A percentile compares a stretch with the other conserved stretches of the same genome.
Conservation (phyloP, 306 rosid genomes). For the Prunus mume region DNA sequence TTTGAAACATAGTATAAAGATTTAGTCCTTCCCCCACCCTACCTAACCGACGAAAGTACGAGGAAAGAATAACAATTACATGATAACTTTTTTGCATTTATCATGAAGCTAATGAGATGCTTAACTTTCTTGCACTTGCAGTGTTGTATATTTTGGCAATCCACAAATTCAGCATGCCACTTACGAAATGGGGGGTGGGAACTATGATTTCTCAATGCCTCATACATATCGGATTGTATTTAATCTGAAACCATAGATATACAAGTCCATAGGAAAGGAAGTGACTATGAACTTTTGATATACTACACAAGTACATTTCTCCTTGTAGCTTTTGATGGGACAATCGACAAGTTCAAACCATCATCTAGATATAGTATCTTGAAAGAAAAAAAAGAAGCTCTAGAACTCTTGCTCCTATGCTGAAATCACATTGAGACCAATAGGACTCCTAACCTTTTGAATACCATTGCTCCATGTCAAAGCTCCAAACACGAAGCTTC, state of each 20-base stretch:
- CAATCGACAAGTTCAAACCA: not conserved
- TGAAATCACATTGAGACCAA: conserved; percentile 49
- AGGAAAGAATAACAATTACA: not conserved
- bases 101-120: not conserved
- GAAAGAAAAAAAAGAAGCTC: not conserved
- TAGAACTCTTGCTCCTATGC: conserved; percentile 19
- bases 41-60: not conserved
- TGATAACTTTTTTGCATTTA: not conserved
- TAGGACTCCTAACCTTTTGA: conserved; percentile 59
- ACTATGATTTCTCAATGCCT: not conserved
- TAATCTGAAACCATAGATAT: not conserved
- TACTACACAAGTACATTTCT: not conserved
- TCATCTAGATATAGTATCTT: not conserved
- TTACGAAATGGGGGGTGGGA: no score
- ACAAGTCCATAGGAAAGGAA: not conserved
- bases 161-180: not conserved
- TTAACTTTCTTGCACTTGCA: not conserved
- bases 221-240: not conserved
- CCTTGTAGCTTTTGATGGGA: not conserved
- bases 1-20: not conserved
- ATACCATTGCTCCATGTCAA: conserved; percentile 62
- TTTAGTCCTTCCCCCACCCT: not conserved
- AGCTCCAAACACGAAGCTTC: conserved; percentile 70
- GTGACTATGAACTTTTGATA: not conserved
- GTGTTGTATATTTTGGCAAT: not conserved